These are phyloP conservation scores for Lasiosphaeria hispida DNA, from an alignment of 495 filamentous ascomycete species.

Conservation along the genomic window DNA sequence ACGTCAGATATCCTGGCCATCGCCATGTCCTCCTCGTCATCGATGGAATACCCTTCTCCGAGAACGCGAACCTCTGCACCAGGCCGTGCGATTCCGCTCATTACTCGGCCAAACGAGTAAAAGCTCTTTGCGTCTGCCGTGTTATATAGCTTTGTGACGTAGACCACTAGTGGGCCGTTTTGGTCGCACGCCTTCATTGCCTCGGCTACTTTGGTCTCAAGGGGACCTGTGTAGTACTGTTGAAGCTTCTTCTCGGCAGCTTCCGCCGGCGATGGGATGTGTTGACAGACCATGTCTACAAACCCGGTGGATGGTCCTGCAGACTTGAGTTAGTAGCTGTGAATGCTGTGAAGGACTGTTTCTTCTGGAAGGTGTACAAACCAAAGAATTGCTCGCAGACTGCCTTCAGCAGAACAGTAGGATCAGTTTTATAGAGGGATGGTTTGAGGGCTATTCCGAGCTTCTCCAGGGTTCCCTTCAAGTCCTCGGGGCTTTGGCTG, in stretches of 20 bases:
- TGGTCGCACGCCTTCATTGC: slow-evolving; percentile 81
- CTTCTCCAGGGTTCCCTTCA: slow-evolving; percentile 74
- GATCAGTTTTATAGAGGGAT: slow-evolving; percentile 84
- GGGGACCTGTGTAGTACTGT: slow-evolving; percentile 89
- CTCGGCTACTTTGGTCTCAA: slow-evolving; percentile 78
- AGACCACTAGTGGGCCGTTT: slow-evolving; percentile 85
- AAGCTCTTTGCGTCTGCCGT: slow-evolving; percentile 84
- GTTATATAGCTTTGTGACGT: slow-evolving; percentile 90
- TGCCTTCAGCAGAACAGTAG: slow-evolving; percentile 80
- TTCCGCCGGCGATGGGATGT: slow-evolving; percentile 83
- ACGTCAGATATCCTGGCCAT: slow-evolving; percentile 83
- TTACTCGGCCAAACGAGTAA: slow-evolving; percentile 83
- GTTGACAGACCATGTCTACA: slow-evolving; percentile 91
- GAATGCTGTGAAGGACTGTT: background rate
- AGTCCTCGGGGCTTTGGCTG: slow-evolving; percentile 81
- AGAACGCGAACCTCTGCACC: slow-evolving; percentile 84
- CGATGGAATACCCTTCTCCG: slow-evolving; percentile 91
- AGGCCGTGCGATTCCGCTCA: slow-evolving; percentile 87
- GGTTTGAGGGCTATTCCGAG: slow-evolving; percentile 86
- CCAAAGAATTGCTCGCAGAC: slow-evolving; percentile 97
- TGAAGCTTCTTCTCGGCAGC: slow-evolving; percentile 74
- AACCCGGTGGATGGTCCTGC: slow-evolving; percentile 70
- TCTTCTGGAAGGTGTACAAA: background rate
- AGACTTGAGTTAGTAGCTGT: slow-evolving; percentile 7
- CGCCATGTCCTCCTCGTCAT: slow-evolving; percentile 98